Evolutionary conservation across 164 flowering plant species (phyloP), one percentile per base, ranked within the genome.

Genomic region (Paratinospora sagittata): DNA sequence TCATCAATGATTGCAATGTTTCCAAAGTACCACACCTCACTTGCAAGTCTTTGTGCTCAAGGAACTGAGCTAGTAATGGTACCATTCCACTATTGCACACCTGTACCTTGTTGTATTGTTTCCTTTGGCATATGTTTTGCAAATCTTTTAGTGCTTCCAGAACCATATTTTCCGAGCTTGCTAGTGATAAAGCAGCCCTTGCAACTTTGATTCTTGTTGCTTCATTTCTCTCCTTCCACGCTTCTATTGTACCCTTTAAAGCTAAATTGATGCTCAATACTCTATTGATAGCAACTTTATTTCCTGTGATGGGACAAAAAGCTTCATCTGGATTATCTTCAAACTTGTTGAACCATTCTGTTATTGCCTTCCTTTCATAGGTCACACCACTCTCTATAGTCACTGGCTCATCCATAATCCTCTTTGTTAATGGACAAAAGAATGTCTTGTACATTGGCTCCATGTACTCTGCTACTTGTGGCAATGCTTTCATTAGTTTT

Each of bases 181-280:
- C 90, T 36, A 84, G 62, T 21, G 90, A 82, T 66, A 91, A 74
- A 37, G 92, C 91, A 63, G 92, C 84, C 26, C 85, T 80, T 0
- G 86, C 83, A 34, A 82, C 83, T 72, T 87, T 89, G 49, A 91
- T 86, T 69, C 85, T 78, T 27, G 85, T 82, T 27, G 78, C 81
- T 69, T 88, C 91, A 76, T 91, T 87, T 76, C 94, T 84, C 64
- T 88, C 88, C 75, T 76, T 82, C 97, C 97, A 89, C 75, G 86
- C 84, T 66, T 86, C 85, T 52, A 89, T 88, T 30, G 88, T 91
- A 64, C 80, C 81, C 81, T 85, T 91, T 27, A 89, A 74, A 68
- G 94, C 91, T 24, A 82, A 65, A 71, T 89, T 89, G 65, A 85
- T 71, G 70, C 66, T 87, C 67, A 87, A 37, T 34, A 6, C 72